Evolutionary conservation across 768 basidiomycete genomes (phyloP).

Genomic region (Boletus patriciae): DNA sequence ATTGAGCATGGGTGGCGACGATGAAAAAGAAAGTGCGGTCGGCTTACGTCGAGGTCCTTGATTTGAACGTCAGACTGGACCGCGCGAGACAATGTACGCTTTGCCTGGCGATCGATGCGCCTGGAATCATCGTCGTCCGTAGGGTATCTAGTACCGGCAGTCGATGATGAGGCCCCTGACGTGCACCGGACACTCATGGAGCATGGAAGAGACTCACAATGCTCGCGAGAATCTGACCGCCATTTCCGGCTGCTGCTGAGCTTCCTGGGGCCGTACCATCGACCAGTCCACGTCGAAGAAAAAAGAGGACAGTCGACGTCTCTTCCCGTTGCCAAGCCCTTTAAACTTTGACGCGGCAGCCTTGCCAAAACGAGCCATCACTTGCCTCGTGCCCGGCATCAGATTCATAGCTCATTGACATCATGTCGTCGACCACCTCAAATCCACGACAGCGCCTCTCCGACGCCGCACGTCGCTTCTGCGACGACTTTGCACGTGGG

Average conservation of each 20-base stretch:
- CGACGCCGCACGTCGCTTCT: slow-evolving; percentile 47
- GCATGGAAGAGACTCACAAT: slow-evolving; percentile 13
- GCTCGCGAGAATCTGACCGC: not conserved
- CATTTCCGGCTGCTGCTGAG: not conserved
- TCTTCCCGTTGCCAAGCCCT: not conserved
- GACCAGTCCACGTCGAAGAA: not conserved
- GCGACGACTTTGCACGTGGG: slow-evolving; percentile 51
- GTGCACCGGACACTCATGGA: not conserved
- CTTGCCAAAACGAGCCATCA: not conserved
- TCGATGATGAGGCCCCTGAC: slow-evolving; percentile 16
- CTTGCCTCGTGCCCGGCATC: not conserved
- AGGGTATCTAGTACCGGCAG: slow-evolving; percentile 4
- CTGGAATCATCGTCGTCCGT: slow-evolving; percentile 6
- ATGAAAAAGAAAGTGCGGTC: too few relatives aligned
- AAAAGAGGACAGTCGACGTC: too few relatives aligned
- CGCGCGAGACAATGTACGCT: slow-evolving; percentile 47
- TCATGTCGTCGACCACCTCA: not conserved
- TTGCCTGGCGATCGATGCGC: slow-evolving; percentile 45
- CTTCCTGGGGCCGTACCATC: slow-evolving; percentile 4
- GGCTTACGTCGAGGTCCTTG: slow-evolving; percentile 58
- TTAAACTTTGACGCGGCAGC: not conserved
- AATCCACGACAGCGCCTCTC: slow-evolving; percentile 35
- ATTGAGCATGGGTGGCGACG: not conserved
- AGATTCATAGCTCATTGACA: too few relatives aligned
- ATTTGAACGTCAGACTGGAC: slow-evolving; percentile 54